Evolutionary conservation across 768 basidiomycete species (phyloP), one percentile per base, ranked within the genome.

Genomic region (Symmetrospora coprosmae): DNA sequence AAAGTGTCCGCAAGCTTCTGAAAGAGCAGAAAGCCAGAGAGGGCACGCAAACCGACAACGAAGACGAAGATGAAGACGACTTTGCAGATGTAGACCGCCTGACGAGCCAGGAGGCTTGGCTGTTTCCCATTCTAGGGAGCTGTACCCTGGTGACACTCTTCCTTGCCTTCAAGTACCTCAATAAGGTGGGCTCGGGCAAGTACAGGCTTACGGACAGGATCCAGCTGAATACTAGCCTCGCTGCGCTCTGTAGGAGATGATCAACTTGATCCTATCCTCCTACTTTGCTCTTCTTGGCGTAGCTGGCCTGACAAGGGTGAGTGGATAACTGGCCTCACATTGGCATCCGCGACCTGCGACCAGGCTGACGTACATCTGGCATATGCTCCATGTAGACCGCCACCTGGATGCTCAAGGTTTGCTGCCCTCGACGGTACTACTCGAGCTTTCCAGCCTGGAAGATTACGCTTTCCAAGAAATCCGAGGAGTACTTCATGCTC

Each of bases 211-310:
- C 43, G n/a, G n/a, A 11, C 43, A 49, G 38, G 21, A 48, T 31
- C 11, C 33, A 8, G 4, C 4, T 25, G 21, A 25, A 23, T 25
- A 28, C 4, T 8, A 7, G 13, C 45, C 13, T 23, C 19, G 13
- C 33, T 19, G 16, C 27, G n/a, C 45, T 47, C 6, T 58, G 7
- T 35, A 58, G 55, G 81, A 81, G 60, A 86, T 86, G 83, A 80
- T 92, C 59, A 91, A 91, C 72, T 79, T 78, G 77, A 65, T 89
- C 4, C 74, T 92, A 23, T 82, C 72, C 17, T 64, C 67, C 0
- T 74, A 74, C 51, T 70, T 73, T 68, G 61, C 68, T 55, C 56
- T 65, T 78, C 4, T 82, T 79, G 80, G 65, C 1, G 87, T 85
- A 66, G 85, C 85, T 64, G 77, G 82, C 23, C 31, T 85, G 27